Base-by-base conservation (phyloP, 2,329 filamentous ascomycete species). In the Ophiostoma pallidulum region DNA sequence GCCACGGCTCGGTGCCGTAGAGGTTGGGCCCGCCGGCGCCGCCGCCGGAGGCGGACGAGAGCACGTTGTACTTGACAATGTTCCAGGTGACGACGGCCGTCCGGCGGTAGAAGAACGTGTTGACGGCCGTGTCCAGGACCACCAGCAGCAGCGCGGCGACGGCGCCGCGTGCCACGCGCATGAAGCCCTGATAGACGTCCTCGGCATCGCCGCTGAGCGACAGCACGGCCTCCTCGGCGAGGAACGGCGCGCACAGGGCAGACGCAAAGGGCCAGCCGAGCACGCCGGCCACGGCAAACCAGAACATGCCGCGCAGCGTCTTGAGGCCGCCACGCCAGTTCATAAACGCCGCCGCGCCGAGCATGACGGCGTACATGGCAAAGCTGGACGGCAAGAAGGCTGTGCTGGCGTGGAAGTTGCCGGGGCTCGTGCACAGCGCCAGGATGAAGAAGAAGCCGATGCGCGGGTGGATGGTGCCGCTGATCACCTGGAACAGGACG, bases 1-100 rank as follows among this genome's bases (percentile, higher is more conserved):
- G 84, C 92, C 91, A 97, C 1, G 91, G 87, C 65, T 98, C 92
- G 1, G 87, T 94, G 38, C 92, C 92, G 59, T 96, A 98, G 31
- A 98, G 85, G 47, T 95, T 78, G 0, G 92, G 92, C 0, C 91
- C 92, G 28, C 82, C 86, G 0, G 78, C n/a, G n/a, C n/a, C n/a
- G n/a, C n/a, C n/a, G n/a, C n/a, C n/a, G n/a, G n/a, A n/a, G n/a
- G n/a, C 76, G 7, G 80, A 80, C 8, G 86, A 85, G 61, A 98
- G 91, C 37, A 98, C 79, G 62, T 98, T 98, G 74, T 98, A 98
- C 54, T 84, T 78, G 59, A 98, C 82, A 59, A 98, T 97, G 60
- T 96, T 96, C 74, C 88, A 85, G 0, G 89, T 81, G 7, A 95
- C 87, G 33, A 90, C 65, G 4, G 80, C 81, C 7, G 84, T 55